Evolutionary conservation across 257 asterid genomes (phyloP).

Genomic region (Henckelia pumila): DNA sequence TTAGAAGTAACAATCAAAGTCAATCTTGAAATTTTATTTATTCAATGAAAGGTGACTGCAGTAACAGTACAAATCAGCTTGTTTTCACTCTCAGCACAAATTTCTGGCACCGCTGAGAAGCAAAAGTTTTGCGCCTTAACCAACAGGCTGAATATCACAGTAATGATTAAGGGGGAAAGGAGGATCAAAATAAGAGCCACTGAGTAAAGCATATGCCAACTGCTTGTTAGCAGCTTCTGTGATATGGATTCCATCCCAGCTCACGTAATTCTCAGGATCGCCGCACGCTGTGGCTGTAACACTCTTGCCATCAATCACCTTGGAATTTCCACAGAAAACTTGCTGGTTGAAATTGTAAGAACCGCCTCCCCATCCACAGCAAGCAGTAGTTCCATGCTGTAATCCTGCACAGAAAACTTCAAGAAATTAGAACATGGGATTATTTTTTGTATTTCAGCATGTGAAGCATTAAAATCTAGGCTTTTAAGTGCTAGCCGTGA

Average conservation of each 20-base stretch:
- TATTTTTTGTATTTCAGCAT: not conserved
- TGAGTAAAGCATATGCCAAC: conserved; percentile 44
- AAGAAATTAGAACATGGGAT: not conserved
- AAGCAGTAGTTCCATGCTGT: conserved; percentile 54
- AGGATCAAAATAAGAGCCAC: conserved; percentile 55
- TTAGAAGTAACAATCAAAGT: not conserved
- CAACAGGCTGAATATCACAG: conserved; percentile 53
- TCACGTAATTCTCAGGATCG: conserved; percentile 65
- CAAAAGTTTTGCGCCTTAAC: conserved; percentile 22
- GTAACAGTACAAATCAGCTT: not conserved
- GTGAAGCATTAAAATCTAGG: not conserved
- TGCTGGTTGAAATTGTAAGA: conserved; percentile 40
- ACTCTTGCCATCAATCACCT: conserved; percentile 37
- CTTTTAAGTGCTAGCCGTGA: conserved; percentile 29
- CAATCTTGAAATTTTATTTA: not conserved
- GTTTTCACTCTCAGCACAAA: not conserved
- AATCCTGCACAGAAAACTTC: conserved; percentile 38
- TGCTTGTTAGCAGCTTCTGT: conserved; percentile 61
- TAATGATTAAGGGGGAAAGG: conserved; percentile 37
- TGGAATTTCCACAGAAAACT: conserved; percentile 45
- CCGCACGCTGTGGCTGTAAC: conserved; percentile 47
- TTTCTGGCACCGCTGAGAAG: not conserved
- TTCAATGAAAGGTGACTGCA: not conserved
- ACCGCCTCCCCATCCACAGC: conserved; percentile 77
- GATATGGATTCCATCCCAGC: conserved; percentile 66